Evolutionary conservation across 768 basidiomycete species (phyloP).

Genomic region (Boletus subcaerulescens): DNA sequence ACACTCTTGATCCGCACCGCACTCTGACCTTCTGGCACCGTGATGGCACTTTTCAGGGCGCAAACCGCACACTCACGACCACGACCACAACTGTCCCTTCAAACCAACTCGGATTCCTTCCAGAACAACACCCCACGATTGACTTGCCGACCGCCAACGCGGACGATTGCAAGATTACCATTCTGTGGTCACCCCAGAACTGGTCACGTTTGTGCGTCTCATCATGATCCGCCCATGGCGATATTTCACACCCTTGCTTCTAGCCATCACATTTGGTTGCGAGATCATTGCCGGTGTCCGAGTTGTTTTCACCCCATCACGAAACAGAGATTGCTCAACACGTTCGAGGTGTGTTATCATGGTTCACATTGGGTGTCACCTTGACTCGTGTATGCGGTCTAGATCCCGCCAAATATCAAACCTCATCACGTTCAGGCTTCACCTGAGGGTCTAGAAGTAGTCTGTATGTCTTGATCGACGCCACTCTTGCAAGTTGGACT

Average conservation of each 20-base stretch:
- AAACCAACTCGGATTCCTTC: slow-evolving; percentile 28
- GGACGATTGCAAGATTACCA: slow-evolving; percentile 58
- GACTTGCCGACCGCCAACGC: slow-evolving; percentile 53
- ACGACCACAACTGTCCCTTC: slow-evolving; percentile 19
- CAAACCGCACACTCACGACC: slow-evolving; percentile 3
- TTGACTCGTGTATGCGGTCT: slow-evolving; percentile 6
- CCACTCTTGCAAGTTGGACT: neutral
- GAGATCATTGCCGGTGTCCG: slow-evolving; percentile 90
- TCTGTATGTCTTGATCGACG: slow-evolving; percentile 50
- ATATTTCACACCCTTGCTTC: neutral
- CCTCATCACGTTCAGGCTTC: slow-evolving; percentile 58
- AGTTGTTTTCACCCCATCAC: slow-evolving; percentile 85
- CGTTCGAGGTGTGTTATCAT: slow-evolving; percentile 60
- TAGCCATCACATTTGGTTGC: slow-evolving; percentile 89
- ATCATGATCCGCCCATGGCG: neutral
- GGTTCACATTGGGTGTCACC: neutral
- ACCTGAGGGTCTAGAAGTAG: slow-evolving; percentile 64
- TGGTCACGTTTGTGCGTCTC: slow-evolving; percentile 76
- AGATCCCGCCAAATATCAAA: slow-evolving; percentile 78
- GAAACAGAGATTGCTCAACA: slow-evolving; percentile 86
- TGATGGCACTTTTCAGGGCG: neutral
- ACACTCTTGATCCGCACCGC: neutral
- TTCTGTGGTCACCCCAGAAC: slow-evolving; percentile 69
- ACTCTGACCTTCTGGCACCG: neutral
- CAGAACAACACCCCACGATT: slow-evolving; percentile 8